Evolutionary conservation across 352 stramenopile genomes (phyloP), one percentile per base, ranked within the genome.

Genomic region (Ophiocytium majus): DNA sequence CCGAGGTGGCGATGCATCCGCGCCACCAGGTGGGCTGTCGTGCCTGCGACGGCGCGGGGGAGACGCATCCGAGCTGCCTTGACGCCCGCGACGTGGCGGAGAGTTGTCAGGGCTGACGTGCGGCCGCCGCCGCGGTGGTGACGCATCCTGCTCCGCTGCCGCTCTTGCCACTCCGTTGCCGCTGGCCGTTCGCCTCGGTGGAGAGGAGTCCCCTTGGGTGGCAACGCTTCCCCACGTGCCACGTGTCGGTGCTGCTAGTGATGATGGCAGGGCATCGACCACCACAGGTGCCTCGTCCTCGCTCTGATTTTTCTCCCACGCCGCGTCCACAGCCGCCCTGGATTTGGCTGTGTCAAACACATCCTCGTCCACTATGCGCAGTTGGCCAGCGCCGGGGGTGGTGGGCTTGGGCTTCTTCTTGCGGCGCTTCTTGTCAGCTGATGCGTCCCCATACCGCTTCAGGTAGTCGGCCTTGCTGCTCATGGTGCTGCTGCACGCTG

Each of bases 381-480:
- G 66, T 28, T 71, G 57, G 35, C 35, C 35, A 57, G 43, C 43
- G 5, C 5, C 43, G 5, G 43, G 5, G 5, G 43, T 5, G 5
- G 43, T 14, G 32, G 66, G 5, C 35, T 43, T 43, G 32, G 66
- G 66, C 35, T 78, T 78, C 66, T 78, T 78, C 32, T 43, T 35
- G 66, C 66, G 66, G 35, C 32, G 66, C 66, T 78, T 78, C 35
- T 78, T 78, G 66, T 35, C 35, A 14, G 66, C 66, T 5, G 66
- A 78, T 5, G 66, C 66, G 14, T 78, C 66, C 5, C 66, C 66
- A 78, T 78, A 78, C 35, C 35, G 5, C 35, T 78, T 78, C 57
- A 88, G 84, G 81, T 86, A 85, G 75, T 88, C 84, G 17, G 81
- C 28, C 33, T 86, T 88, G 32, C 79, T 85, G 35, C 71, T 83